Conservation (phyloP, 1,284 basidiomycete genomes). For the Inonotus hispidus region DNA sequence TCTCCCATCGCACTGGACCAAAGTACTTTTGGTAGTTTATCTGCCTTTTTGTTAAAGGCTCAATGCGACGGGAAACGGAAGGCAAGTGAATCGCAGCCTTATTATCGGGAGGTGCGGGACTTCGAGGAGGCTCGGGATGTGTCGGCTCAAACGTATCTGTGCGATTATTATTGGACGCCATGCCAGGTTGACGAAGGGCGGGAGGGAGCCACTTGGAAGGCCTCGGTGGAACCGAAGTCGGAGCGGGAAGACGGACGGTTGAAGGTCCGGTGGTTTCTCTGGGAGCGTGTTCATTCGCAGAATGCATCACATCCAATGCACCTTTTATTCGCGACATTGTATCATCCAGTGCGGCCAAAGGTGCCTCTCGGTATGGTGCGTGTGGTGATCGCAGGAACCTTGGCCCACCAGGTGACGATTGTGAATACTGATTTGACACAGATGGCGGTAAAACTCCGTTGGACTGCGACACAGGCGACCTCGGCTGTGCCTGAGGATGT, state of each 20-base stretch:
- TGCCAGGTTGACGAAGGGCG: conserved; percentile 36
- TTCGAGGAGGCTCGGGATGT: conserved; percentile 42
- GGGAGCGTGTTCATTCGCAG: conserved; percentile 1
- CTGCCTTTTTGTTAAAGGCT: conserved; percentile 44
- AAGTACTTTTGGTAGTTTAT: conserved; percentile 20
- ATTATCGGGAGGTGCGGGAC: conserved; percentile 51
- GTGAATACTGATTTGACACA: conserved; percentile 4
- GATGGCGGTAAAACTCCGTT: not conserved
- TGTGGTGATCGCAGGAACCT: conserved; percentile 8
- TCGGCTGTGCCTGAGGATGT: not conserved
- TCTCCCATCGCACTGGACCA: conserved; percentile 49
- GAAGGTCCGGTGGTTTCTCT: conserved; percentile 21
- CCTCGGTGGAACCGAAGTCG: conserved; percentile 22
- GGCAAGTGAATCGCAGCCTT: conserved; percentile 56
- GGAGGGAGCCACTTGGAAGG: conserved; percentile 50
- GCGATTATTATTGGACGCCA: conserved; percentile 21
- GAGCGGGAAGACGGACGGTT: conserved; percentile 19
- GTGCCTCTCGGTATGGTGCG: conserved; percentile 53
- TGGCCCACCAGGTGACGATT: conserved; percentile 10
- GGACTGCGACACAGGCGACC: not conserved
- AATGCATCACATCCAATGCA: conserved; percentile 69
- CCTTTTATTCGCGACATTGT: conserved; percentile 87
- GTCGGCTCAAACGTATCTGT: conserved; percentile 20
- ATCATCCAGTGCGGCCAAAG: conserved; percentile 76
- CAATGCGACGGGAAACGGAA: conserved; percentile 34